Evolutionary conservation across 306 rosid genomes (phyloP).

Genomic region (Boehmeria nivea): DNA sequence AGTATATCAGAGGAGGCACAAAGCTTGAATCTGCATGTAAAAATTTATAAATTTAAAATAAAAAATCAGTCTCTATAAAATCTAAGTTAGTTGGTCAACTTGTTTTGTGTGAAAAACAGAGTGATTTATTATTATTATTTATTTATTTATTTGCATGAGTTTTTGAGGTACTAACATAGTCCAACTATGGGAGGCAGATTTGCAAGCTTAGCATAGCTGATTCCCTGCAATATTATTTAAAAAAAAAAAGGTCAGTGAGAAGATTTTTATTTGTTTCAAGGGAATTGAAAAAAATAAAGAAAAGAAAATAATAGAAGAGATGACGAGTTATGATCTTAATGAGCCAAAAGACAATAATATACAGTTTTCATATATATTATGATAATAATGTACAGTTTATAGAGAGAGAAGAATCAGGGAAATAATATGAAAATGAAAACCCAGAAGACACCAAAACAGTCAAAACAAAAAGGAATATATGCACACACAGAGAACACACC

Average conservation of each 20-base stretch:
- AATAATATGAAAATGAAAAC: too few species aligned
- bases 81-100: neutral
- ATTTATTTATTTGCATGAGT: too few species aligned
- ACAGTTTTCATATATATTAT: too few species aligned
- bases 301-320: neutral
- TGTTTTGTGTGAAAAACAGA: neutral
- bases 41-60: neutral
- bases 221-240: conserved; percentile 55
- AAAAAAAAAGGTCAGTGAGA: neutral
- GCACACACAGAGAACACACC: too few species aligned
- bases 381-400: too few species aligned
- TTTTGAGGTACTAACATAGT: conserved; percentile 54
- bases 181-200: conserved; percentile 84
- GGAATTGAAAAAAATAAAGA: neutral
- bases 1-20: conserved; percentile 84
- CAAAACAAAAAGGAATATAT: too few species aligned
- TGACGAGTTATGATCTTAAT: too few species aligned
- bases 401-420: too few species aligned
- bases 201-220: conserved; percentile 87
- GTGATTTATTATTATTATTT: too few species aligned
- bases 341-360: too few species aligned
- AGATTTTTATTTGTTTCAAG: too few species aligned
- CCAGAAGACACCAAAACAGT: too few species aligned
- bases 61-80: neutral
- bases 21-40: conserved; percentile 60